phyloP scores from a whole-genome alignment of 306 rosid genomes.

The Sophora flavescens region DNA sequence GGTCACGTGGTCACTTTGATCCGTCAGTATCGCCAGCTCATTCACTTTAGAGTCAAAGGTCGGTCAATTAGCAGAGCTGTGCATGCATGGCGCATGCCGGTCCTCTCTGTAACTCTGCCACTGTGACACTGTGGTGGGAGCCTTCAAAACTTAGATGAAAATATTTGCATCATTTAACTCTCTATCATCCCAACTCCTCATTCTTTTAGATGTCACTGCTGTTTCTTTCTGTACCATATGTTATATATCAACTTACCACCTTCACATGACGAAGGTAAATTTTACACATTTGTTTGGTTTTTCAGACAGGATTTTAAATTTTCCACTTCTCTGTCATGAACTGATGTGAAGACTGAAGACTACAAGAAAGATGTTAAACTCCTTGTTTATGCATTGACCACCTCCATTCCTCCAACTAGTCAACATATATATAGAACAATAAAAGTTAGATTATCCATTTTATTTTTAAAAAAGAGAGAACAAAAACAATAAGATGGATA shows the following conservation, averaged over 20 bases:
- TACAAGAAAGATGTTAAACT: neutral
- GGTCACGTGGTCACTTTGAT: constrained; percentile 72
- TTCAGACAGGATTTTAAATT: neutral
- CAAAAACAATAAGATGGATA: constrained; percentile 20
- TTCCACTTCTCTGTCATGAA: neutral
- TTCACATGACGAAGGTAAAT: neutral
- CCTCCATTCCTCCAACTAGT: constrained; percentile 1
- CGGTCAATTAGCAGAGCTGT: constrained; percentile 58
- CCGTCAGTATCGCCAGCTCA: constrained; percentile 81
- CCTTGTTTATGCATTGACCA: constrained; percentile 20
- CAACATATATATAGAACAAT: neutral
- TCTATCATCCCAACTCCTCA: constrained; percentile 20
- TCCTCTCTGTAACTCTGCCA: constrained; percentile 53
- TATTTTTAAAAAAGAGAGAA: too few relatives aligned
- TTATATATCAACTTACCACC: neutral
- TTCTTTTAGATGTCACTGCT: constrained; percentile 30
- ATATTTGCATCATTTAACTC: constrained; percentile 35
- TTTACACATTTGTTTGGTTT: neutral
- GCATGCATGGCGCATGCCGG: constrained; percentile 49
- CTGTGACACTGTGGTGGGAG: constrained; percentile 45
- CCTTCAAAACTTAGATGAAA: constrained; percentile 23
- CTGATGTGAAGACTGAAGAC: neutral
- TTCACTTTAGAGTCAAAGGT: constrained; percentile 65
- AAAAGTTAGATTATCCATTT: neutral
- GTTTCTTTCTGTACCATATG: constrained; percentile 47